These are phyloP conservation scores for Leishmania guyanensis DNA, from an alignment of 208 protist species.

Conservation along the genomic window DNA sequence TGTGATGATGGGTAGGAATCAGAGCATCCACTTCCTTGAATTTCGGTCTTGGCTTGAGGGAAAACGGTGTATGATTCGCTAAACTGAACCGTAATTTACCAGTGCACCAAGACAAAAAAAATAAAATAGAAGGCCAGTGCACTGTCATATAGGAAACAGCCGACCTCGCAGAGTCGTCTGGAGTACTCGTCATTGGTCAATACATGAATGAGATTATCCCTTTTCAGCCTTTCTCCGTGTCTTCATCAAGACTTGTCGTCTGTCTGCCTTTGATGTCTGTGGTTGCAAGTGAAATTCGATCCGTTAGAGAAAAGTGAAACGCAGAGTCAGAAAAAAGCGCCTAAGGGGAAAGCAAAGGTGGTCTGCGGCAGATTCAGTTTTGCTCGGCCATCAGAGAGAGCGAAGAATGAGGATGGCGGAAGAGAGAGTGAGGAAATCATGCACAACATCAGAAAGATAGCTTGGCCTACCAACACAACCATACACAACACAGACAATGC, in stretches of 20 bases:
- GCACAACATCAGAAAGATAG: background rate
- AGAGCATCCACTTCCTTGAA: background rate
- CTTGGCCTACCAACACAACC: background rate
- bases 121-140: background rate
- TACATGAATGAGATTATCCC: background rate
- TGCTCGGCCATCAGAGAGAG: background rate
- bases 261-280: background rate
- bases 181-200: background rate
- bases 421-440: background rate
- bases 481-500: background rate
- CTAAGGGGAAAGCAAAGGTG: background rate
- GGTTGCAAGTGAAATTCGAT: background rate
- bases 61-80: background rate
- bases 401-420: background rate
- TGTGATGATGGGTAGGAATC: background rate
- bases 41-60: background rate
- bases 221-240: background rate
- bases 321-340: background rate
- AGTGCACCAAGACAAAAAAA: constrained; percentile 6
- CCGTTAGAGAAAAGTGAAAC: background rate
- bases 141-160: background rate
- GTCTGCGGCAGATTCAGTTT: background rate
- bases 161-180: background rate
- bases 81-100: background rate
- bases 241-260: background rate